Base-by-base conservation (phyloP, 1,139 yeast genomes). In the Suhomyces anneliseae region DNA sequence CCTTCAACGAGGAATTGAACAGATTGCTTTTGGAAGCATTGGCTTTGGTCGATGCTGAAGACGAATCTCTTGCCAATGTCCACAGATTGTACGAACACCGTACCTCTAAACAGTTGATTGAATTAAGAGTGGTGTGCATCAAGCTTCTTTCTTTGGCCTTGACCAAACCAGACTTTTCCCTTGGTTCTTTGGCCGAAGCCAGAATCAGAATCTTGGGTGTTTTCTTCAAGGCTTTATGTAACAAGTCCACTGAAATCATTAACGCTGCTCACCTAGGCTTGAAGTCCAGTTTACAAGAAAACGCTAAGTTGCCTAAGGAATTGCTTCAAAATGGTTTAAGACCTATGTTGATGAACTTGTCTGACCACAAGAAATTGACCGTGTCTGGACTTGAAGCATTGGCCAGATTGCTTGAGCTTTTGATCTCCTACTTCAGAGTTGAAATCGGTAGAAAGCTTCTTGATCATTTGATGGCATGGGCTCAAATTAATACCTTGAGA, bases 381-480 rank as follows among this genome's bases (percentile, higher is more conserved):
- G 95, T 90, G 1, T 79, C 90, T 1, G 97, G 98, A 1, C 72
- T 95, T 27, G 97, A 92, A 60, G 97, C 98, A 0, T 72, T 95
- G 34, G 96, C 97, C 0, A 76, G 95, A 43, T 74, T 95, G 33
- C 74, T 95, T 45, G 97, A 93, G 60, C 72, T 95, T 27, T 74
- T 95, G 56, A 90, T 93, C 35, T 89, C 95, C 2, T 93, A 95
- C 60, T 95, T 95, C 72, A 87, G 95, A 62, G 97, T 93, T 24
- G 99, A 95, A 65, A 93, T 95, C 55, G 99, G 99, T 33, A 80
- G 92, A 47, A 95, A 95, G 60, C 72, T 95, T 46, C 76, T 95
- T 31, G 99, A 95, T 59, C 99, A 95, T 66, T 73, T 93, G 55
- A 88, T 86, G 79, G 97, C 97, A 0, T 92, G 97, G 97, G 97